Conservation (phyloP, 2,329 filamentous ascomycete genomes). For the Scedosporium apiospermum region DNA sequence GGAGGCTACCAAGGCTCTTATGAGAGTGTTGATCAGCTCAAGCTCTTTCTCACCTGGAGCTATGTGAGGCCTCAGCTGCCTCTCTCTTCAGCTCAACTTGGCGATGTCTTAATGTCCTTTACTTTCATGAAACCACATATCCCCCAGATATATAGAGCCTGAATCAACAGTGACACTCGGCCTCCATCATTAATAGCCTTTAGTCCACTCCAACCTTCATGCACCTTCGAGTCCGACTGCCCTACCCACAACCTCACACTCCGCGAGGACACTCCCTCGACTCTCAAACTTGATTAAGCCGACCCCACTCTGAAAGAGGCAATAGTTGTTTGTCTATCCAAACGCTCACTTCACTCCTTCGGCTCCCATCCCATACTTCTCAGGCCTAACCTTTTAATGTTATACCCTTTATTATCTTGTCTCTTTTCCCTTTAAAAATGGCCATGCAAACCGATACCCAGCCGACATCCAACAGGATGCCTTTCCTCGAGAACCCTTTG, state of each 20-base stretch:
- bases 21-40: too few species aligned
- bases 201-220: too few species aligned
- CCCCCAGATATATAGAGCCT: too few species aligned
- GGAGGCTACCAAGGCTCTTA: too few species aligned
- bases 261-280: too few species aligned
- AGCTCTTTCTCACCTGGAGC: not conserved
- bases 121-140: too few species aligned
- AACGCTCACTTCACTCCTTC: not conserved
- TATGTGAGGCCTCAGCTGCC: not conserved
- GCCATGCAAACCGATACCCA: conserved; percentile 1
- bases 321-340: not conserved
- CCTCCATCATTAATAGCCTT: too few species aligned
- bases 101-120: not conserved
- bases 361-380: not conserved
- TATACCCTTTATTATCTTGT: not conserved
- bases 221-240: too few species aligned
- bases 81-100: not conserved
- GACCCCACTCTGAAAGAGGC: too few species aligned
- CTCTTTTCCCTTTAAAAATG: not conserved
- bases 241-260: too few species aligned
- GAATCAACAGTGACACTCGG: too few species aligned
- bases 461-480: conserved; percentile 32
- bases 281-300: too few species aligned
- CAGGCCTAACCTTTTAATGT: not conserved
- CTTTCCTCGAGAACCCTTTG: conserved; percentile 33